Conservation (phyloP, 2,329 filamentous ascomycete genomes). For the Tolypocladium pustulatum region DNA sequence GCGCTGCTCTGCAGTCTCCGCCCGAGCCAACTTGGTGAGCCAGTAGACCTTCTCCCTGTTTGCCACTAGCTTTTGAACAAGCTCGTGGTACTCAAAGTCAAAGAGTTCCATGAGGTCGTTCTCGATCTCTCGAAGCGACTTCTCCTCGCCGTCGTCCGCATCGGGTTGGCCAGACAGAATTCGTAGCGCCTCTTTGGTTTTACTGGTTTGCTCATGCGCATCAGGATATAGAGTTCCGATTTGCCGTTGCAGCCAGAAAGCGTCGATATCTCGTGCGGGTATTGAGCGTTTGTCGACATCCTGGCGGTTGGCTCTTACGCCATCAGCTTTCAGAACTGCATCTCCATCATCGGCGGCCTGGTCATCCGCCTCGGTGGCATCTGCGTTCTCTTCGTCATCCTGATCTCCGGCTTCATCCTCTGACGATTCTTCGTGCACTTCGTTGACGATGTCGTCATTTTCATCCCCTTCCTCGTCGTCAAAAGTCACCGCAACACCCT, state of each 20-base stretch:
- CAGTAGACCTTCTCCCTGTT: conserved; percentile 94
- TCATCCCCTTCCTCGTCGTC: conserved; percentile 89
- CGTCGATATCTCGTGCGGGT: conserved; percentile 83
- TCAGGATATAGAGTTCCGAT: conserved; percentile 83
- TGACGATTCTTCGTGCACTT: conserved; percentile 80
- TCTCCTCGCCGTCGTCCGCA: conserved; percentile 65
- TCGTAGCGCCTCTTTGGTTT: conserved; percentile 73
- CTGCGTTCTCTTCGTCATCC: conserved; percentile 50
- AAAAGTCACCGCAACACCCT: conserved; percentile 96
- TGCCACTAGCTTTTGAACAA: conserved; percentile 81
- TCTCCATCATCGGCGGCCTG: conserved; percentile 59
- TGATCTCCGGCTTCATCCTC: conserved; percentile 65
- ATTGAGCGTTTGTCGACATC: conserved; percentile 52
- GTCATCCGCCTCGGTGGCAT: conserved; percentile 38
- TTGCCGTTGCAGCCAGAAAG: conserved; percentile 92
- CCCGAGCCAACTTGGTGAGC: conserved; percentile 78
- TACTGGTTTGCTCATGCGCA: conserved; percentile 86
- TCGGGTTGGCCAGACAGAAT: conserved; percentile 70
- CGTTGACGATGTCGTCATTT: conserved; percentile 64
- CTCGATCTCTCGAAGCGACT: conserved; percentile 82
- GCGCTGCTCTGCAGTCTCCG: conserved; percentile 68
- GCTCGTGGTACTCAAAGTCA: conserved; percentile 90
- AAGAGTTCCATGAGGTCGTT: conserved; percentile 98
- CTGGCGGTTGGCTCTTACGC: conserved; percentile 32
- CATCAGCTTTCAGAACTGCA: conserved; percentile 69